These are phyloP conservation scores for Skeletonema menzelii DNA, from an alignment of 108 stramenopile species.

Conservation along the genomic window DNA sequence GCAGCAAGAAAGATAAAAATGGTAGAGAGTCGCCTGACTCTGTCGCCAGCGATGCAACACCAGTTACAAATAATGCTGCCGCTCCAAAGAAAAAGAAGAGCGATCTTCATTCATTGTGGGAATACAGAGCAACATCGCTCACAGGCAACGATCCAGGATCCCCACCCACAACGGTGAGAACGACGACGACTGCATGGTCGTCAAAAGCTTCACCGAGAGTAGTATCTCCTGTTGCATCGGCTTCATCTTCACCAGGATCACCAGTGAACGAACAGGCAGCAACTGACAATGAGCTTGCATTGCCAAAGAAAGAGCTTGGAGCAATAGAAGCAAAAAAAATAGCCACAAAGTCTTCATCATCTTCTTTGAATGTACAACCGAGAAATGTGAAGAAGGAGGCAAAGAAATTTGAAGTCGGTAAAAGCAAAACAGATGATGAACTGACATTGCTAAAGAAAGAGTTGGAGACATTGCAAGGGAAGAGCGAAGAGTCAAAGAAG, in stretches of 20 bases:
- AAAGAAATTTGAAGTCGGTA: not conserved
- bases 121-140: not conserved
- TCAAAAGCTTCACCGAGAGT: not conserved
- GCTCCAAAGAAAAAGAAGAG: not conserved
- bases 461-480: not conserved
- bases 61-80: not conserved
- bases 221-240: not conserved
- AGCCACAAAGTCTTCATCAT: not conserved
- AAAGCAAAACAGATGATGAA: not conserved
- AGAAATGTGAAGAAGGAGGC: not conserved
- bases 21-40: not conserved
- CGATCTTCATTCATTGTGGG: not conserved
- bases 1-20: not conserved
- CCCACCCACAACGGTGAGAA: not conserved
- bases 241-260: not conserved
- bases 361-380: not conserved
- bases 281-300: not conserved
- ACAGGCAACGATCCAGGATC: not conserved
- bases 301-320: not conserved
- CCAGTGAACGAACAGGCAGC: not conserved
- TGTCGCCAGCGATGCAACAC: not conserved
- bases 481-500: not conserved
- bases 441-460: constrained; percentile 1
- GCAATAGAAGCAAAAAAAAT: not conserved
- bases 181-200: not conserved